Percentiles rank a stretch among this genome's conserved stretches.
Evolutionary conservation across 1,139 yeast species (phyloP).

Genomic region (Sugiyamaella sp.): DNA sequence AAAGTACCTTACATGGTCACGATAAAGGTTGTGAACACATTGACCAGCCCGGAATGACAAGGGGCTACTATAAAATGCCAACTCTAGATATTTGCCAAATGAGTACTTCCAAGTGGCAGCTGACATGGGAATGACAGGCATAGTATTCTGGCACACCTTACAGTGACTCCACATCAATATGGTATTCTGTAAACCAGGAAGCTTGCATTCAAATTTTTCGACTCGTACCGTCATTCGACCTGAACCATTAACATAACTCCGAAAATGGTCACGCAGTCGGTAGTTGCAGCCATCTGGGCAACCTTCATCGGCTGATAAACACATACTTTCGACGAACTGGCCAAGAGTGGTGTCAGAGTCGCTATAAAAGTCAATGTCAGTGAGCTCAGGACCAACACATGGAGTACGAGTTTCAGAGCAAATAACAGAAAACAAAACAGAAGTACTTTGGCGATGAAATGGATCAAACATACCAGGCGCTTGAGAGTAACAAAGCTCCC

Average conservation of each 20-base stretch:
- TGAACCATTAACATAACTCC: slow-evolving; percentile 86
- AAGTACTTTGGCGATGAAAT: slow-evolving; percentile 74
- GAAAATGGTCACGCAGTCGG: slow-evolving; percentile 69
- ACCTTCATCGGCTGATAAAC: slow-evolving; percentile 62
- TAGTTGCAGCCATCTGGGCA: slow-evolving; percentile 88
- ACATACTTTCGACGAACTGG: slow-evolving; percentile 78
- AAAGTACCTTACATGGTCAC: slow-evolving; percentile 81
- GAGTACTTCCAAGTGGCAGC: slow-evolving; percentile 90
- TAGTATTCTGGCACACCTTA: slow-evolving; percentile 69
- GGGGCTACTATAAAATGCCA: slow-evolving; percentile 73
- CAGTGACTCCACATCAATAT: slow-evolving; percentile 94
- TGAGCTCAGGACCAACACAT: slow-evolving; percentile 84
- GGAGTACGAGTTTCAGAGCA: slow-evolving; percentile 87
- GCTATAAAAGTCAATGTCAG: slow-evolving; percentile 84
- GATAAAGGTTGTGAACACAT: slow-evolving; percentile 79
- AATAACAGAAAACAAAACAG: slow-evolving; percentile 78
- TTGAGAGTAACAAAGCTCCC: slow-evolving; percentile 61
- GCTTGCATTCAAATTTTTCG: slow-evolving; percentile 58
- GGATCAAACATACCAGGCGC: slow-evolving; percentile 61
- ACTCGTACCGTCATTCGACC: slow-evolving; percentile 80
- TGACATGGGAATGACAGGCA: slow-evolving; percentile 85
- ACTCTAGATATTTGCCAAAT: slow-evolving; percentile 88
- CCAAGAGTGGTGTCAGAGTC: slow-evolving; percentile 92
- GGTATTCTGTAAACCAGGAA: slow-evolving; percentile 66
- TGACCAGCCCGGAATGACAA: slow-evolving; percentile 51